Percentiles rank a stretch among this genome's conserved stretches.
phyloP scores from a whole-genome alignment of 1,284 basidiomycete species.

The Trichosporon sp. region DNA sequence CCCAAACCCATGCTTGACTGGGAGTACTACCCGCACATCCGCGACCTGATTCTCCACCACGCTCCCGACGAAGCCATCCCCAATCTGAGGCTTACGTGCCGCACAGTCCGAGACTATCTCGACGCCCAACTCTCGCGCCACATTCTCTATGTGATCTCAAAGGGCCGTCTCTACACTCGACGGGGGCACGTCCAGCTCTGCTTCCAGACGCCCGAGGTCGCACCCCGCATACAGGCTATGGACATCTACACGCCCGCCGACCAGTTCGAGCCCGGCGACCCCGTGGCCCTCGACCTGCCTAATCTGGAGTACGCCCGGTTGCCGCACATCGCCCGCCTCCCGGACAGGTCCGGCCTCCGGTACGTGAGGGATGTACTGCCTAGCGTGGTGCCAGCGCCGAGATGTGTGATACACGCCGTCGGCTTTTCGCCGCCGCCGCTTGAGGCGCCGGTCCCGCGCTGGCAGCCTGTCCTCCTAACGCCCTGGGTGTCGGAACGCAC shows the following conservation, averaged over 20 bases:
- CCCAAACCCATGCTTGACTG: neutral
- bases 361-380: neutral
- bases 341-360: no score
- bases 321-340: neutral
- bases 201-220: neutral
- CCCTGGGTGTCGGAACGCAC: no score
- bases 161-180: neutral
- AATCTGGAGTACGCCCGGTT: neutral
- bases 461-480: no score
- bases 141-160: neutral
- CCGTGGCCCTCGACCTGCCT: neutral
- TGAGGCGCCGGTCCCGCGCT: no score
- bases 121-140: neutral
- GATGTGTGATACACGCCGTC: no score
- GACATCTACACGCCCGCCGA: neutral
- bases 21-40: neutral
- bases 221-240: neutral
- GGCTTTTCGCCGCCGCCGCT: no score
- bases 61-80: neutral
- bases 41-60: neutral
- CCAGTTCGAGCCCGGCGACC: slow-evolving; percentile 11
- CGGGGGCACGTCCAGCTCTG: neutral
- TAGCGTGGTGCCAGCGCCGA: neutral
- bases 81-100: neutral
- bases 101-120: neutral